Evolutionary conservation across 2,329 filamentous ascomycete species (phyloP).

Genomic region (Fulvia fulva): DNA sequence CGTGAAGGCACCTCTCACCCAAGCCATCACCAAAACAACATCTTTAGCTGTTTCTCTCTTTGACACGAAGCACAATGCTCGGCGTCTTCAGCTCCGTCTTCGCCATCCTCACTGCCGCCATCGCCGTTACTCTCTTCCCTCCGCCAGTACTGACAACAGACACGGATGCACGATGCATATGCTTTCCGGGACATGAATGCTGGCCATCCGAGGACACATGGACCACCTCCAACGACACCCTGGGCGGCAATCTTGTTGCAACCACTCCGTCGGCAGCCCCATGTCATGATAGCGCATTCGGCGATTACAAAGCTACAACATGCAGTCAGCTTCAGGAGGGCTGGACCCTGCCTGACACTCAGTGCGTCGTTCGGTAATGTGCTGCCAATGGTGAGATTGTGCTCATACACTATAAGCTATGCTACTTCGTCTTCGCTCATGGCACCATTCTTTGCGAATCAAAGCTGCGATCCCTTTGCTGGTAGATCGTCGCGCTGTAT

Average conservation of each 20-base stretch:
- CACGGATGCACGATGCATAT: constrained; percentile 38
- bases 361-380: constrained; percentile 32
- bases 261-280: constrained; percentile 51
- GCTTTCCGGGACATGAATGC: constrained; percentile 50
- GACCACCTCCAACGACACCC: constrained; percentile 49
- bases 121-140: background rate
- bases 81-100: background rate
- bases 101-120: background rate
- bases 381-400: background rate
- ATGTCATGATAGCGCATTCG: constrained; percentile 46
- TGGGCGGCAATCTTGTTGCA: constrained; percentile 50
- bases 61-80: background rate
- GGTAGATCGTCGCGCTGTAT: constrained; percentile 35
- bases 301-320: constrained; percentile 41
- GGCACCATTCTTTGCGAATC: constrained; percentile 38
- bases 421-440: constrained; percentile 38
- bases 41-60: background rate
- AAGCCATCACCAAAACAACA: background rate
- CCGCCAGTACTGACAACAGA: background rate
- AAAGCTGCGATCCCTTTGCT: constrained; percentile 43
- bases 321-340: constrained; percentile 41
- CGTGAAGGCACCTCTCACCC: no score
- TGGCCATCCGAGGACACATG: constrained; percentile 52
- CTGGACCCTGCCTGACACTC: constrained; percentile 46
- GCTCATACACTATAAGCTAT: constrained; percentile 11